Base-by-base conservation (phyloP, 2,329 filamentous ascomycete genomes). In the Penicillium nordicum region DNA sequence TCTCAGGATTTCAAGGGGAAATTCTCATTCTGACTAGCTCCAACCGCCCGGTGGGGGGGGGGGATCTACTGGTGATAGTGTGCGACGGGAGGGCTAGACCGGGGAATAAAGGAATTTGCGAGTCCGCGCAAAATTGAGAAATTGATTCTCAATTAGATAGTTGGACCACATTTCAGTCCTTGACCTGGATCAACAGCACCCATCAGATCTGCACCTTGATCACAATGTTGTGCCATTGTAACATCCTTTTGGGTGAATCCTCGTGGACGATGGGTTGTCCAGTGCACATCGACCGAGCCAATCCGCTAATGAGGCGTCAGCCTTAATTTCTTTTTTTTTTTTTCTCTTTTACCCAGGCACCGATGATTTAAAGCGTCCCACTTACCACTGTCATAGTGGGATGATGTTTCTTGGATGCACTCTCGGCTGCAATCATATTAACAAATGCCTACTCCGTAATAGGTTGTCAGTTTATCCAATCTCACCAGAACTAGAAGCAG, bases 231-330 rank as follows among this genome's bases (percentile, higher is more conserved):
- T 4, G 74, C 74, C 69, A 75, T 70, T 4, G 60, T 58, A 30
- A 70, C 62, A 55, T 76, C 74, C 57, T 75, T 74, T 29, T 65
- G 57, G 10, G 72, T 71, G 25, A 76, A 66, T 25, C 74, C 74
- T n/a, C 68, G 71, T 7, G 73, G 74, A 21, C 63, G 60, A 64
- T 76, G 73, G 41, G 74, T 76, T 16, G 73, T 75, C 74, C 74
- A 76, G 63, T 74, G 68, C 51, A 74, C 63, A 57, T 72, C 68
- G 37, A 75, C 72, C 2, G 71, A 72, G 7, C 72, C 72, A 57
- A 73, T 65, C 45, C 70, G 64, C 71, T 74, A 50, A 51, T 16
- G 25, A 16, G 50, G 30, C 21, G 30, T 63, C 32, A 68, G 57
- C 46, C 34, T 55, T 57, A 38, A 53, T 48, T 43, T 50, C 30